Evolutionary conservation across 257 asterid species (phyloP), one percentile per base, ranked within the genome.

Genomic region (Nicotiana noctiflora): DNA sequence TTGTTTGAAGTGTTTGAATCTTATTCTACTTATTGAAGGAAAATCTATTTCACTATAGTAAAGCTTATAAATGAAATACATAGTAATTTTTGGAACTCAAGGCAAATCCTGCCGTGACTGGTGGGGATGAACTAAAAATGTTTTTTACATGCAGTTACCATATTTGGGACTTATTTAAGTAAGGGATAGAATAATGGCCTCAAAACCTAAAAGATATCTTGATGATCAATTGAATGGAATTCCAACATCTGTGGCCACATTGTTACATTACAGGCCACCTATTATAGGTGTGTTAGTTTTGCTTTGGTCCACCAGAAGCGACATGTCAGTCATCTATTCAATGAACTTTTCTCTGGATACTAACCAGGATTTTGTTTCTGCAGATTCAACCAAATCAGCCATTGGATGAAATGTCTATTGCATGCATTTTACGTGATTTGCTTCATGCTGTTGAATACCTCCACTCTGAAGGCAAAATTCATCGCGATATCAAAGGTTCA

Each of bases 311-410:
- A n/a, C 44, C 62, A 49, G 62, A 74, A 49, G 61, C 61, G 5
- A 49, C 21, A 49, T 49, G 61, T 74, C 10, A 19, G 25, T 61
- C 51, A 60, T 66, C 79, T 70, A 15, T 49, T 56, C 4, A 6
- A 8, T 46, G 37, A 37, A 17, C 40, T 61, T 34, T 79, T 25
- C 19, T 83, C 32, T 74, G 21, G n/a, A 37, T 52, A 32, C 80
- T 57, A 14, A 81, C 77, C 80, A 27, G 75, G 72, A 83, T 80
- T n/a, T 85, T 82, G 15, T 52, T 82, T 81, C 67, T 85, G 85
- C 93, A 96, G 99, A 94, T 96, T 87, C 97, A 91, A 85, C 99
- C 99, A 55, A 94, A 96, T 83, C 94, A 91, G 79, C 99, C 99
- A 32, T 84, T 96, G 84, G 99, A 96, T 88, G 99, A 96, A 89